Base-by-base conservation (phyloP, 108 stramenopile species). In the Skeletonema menzelii region DNA sequence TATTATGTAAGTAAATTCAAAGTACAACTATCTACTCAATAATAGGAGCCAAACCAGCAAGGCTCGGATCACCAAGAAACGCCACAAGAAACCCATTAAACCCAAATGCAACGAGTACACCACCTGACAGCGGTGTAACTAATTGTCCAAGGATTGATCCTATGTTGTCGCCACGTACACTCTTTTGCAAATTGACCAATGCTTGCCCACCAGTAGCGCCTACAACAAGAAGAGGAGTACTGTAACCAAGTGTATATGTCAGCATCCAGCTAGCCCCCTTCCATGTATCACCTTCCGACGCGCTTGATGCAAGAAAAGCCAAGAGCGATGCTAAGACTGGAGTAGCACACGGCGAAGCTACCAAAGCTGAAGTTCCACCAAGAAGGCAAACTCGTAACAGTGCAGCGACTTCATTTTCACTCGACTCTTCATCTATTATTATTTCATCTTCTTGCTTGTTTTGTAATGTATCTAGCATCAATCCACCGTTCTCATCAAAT, bases 341-440 rank as follows among this genome's bases (percentile, higher is more conserved):
- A 10, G 89, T 94, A 15, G 93, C 93, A 76, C 89, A 94, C 12
- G 93, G 90, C 40, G 85, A 86, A 22, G 93, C 88, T 0, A 94
- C 88, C 55, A 94, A 42, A 3, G 93, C 93, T 27, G 86, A 87
- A 3, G 87, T 88, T 22, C 93, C 93, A n/a, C 93, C 93, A 34
- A 94, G 70, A 12, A 94, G 69, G 75, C 91, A 94, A 12, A 86
- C 91, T 40, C 88, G 88, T 56, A 90, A 58, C 2, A 91, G 75
- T 10, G 84, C 83, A 11, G 63, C 62, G 14, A 68, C 12, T 17
- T 79, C 67, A 12, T 60, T 76, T 75, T 53, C 70, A 32, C 35
- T 17, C 22, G 49, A 53, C 49, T 82, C 63, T 37, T 73, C 53
- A 12, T 80, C 67, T 14, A 7, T 72, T 59, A 38, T 22, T 49